Base-by-base conservation (phyloP, 306 rosid species). In the Dryas alaskensis region DNA sequence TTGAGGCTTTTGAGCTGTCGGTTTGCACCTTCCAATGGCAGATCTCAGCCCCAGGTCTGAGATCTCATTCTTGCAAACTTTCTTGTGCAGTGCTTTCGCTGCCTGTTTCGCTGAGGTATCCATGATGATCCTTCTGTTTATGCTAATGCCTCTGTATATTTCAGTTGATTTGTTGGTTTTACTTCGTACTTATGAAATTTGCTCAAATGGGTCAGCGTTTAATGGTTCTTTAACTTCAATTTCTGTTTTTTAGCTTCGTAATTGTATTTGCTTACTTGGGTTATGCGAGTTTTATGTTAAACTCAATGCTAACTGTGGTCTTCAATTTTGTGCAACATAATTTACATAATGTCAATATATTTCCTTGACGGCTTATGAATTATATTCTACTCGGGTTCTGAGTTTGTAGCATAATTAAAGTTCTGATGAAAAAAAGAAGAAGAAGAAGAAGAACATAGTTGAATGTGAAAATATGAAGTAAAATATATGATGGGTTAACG, bases 41-140 rank as follows among this genome's bases (percentile, higher is more conserved):
- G 97, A 92, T 94, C 99, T 86, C 75, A 83, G 86, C 69, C 80
- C 92, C 74, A 66, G 69, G 76, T 45, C 80, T 65, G 91, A 87
- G 80, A 83, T 92, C 81, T 83, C 99, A 2, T 92, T 94, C 81
- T 67, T 76, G 49, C 88, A 87, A 73, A 81, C 87, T 43, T 88
- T 94, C 71, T 37, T 94, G 1, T 94, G 99, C 73, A 88, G 99
- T 79, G 99, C 99, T 60, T 86, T 94, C 69, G 99, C 99, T 62
- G 93, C 99, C 65, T 94, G 93, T 45, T 82, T 95, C 49, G 99
- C 99, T 2, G 99, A 95, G 99, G 99, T 92, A 78, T 44, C 61
- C 5, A 25, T 25, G 5, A 3, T 61, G 47, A 25, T 57, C 14
- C 40, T 51, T 17, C 4, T 19, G 14, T 44, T 43, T 51, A 4